Base-by-base conservation (phyloP, 192 early-diverging fungal species). In the Linnemannia schmuckeri region DNA sequence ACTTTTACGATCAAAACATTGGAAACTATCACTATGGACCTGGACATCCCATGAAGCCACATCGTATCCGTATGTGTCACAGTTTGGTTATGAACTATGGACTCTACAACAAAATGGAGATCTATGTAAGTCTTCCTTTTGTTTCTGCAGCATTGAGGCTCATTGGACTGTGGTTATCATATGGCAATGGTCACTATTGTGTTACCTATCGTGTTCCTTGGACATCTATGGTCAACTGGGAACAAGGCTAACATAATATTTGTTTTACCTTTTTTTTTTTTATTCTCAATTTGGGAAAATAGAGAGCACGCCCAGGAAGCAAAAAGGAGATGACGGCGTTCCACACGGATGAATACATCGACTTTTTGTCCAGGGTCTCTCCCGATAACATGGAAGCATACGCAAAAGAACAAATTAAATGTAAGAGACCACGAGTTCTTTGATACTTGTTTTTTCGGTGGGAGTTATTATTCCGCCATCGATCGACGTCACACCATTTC, bases 31-130 rank as follows among this genome's bases (percentile, higher is more conserved):
- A 94, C 78, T 96, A 95, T 91, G 95, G 95, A 52, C 88, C 90
- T 84, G 96, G 96, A 49, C 98, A 99, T 86, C 96, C 96, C 22
- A 99, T 99, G 98, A 99, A 99, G 87, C 98, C 98, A n/a, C 94
- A 96, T 38, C 92, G 98, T 80, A 96, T 99, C 80, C 95, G 96
- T 69, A 95, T 99, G 92, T 95, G 96, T 1, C 97, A 99, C 88
- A 96, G 96, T 84, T 90, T 99, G 52, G 95, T 99, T 38, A 90
- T 97, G 70, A 96, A 95, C 57, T 99, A 99, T 86, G 97, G 96
- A 0, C 92, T 99, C 41, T 94, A 97, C 78, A 96, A 97, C 81
- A 95, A 98, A 70, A 97, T 99, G 96, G 91, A 93, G 57, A 92
- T 96, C 76, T 90, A 94, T 35, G 93, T 92, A 92, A 86, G 85